A percentile compares a stretch with the other conserved stretches of the same genome.
Conservation (phyloP, 2,329 filamentous ascomycete species). For the Exserohilum rostratum region DNA sequence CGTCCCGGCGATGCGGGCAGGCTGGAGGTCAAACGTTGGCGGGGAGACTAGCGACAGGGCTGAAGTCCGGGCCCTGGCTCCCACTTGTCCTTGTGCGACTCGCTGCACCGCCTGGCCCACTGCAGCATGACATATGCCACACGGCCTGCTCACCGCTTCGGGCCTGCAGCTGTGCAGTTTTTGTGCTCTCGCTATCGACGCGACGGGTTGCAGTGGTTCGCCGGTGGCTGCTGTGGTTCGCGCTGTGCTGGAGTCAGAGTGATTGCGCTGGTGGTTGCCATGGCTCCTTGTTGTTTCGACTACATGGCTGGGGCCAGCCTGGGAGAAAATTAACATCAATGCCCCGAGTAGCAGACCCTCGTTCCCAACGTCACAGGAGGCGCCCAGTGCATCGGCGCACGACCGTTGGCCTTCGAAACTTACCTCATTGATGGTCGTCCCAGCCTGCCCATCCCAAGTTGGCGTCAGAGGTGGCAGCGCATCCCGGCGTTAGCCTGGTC, state of each 20-base stretch:
- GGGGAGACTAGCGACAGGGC: conserved; percentile 26
- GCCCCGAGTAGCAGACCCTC: conserved; percentile 20
- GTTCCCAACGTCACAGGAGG: conserved; percentile 35
- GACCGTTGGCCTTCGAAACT: conserved; percentile 26
- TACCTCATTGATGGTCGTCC: conserved; percentile 23
- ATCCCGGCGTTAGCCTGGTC: conserved; percentile 25
- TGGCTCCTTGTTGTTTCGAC: too few species aligned
- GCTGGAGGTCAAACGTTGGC: conserved; percentile 37
- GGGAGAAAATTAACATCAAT: conserved; percentile 17
- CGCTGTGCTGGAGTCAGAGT: too few species aligned
- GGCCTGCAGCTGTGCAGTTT: too few species aligned
- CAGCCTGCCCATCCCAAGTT: conserved; percentile 29
- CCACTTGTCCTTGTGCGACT: conserved; percentile 23
- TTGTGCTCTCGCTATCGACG: too few species aligned
- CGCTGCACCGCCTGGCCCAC: conserved; percentile 21
- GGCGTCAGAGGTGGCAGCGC: conserved; percentile 37
- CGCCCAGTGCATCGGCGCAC: conserved; percentile 36
- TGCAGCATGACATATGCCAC: conserved; percentile 43
- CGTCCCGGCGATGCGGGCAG: conserved; percentile 27
- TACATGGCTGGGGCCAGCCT: conserved; percentile 20
- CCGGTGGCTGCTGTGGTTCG: too few species aligned
- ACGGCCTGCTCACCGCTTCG: conserved; percentile 36
- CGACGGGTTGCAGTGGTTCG: too few species aligned
- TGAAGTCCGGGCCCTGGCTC: conserved; percentile 39
- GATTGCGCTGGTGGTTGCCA: too few species aligned